Percentiles rank a stretch among this genome's conserved stretches.
Conservation (phyloP, 2,329 filamentous ascomycete genomes). For the Fusarium redolens region DNA sequence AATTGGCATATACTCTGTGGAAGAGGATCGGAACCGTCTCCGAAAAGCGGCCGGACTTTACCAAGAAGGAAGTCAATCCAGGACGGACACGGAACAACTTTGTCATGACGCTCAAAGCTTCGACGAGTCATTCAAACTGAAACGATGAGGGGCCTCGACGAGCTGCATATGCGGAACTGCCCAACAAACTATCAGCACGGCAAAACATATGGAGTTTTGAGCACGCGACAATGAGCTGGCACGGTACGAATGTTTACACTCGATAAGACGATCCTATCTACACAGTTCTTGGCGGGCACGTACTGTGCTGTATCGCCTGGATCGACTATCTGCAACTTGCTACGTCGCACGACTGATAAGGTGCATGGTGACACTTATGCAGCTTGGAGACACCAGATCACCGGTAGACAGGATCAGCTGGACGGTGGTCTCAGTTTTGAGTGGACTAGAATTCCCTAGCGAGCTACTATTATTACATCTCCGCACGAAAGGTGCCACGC, state of each 20-base stretch:
- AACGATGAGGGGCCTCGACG: conserved; percentile 11
- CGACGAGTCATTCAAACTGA: conserved; percentile 33
- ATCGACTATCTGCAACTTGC: conserved; percentile 26
- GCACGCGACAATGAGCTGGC: conserved; percentile 14
- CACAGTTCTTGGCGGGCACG: conserved; percentile 19
- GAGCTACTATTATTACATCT: conserved; percentile 39
- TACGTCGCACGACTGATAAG: conserved; percentile 36
- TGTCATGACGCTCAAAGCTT: conserved; percentile 73
- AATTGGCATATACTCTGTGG: conserved; percentile 94
- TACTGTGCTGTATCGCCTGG: conserved; percentile 22
- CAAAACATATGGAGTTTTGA: conserved; percentile 21
- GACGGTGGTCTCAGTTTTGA: conserved; percentile 40
- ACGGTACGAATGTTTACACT: conserved; percentile 8
- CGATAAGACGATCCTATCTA: conserved; percentile 20
- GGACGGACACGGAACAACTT: conserved; percentile 91
- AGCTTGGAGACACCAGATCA: conserved; percentile 34
- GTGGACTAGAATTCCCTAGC: conserved; percentile 42
- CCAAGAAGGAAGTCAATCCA: conserved; percentile 80
- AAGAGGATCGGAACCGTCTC: conserved; percentile 54
- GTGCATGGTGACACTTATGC: conserved; percentile 34
- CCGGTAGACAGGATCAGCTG: conserved; percentile 38
- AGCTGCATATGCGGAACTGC: conserved; percentile 44
- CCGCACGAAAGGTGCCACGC: conserved; percentile 39
- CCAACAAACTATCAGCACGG: conserved; percentile 34
- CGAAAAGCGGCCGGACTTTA: conserved; percentile 36